These are phyloP conservation scores for Fusarium hainanense DNA, from an alignment of 2,329 filamentous ascomycete genomes.

Conservation along the genomic window DNA sequence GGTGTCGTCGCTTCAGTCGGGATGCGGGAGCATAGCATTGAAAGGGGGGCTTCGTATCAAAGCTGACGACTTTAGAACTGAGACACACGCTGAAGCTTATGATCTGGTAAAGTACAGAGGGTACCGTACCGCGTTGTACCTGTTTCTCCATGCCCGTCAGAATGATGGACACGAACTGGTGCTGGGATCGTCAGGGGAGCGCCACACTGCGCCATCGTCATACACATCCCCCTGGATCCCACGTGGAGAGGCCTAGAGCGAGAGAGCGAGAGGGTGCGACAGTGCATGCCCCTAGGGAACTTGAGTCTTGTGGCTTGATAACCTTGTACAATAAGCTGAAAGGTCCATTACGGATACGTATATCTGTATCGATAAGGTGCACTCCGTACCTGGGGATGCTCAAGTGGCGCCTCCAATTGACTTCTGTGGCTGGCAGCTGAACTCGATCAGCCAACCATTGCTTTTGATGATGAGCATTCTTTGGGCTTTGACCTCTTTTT, in stretches of 20 bases:
- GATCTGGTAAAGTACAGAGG: background rate
- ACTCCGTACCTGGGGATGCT: background rate
- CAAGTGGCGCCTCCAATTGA: constrained; percentile 19
- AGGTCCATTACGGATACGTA: background rate
- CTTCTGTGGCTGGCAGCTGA: constrained; percentile 28
- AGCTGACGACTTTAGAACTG: constrained; percentile 32
- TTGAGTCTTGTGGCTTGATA: constrained; percentile 34
- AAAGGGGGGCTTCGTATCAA: constrained; percentile 34
- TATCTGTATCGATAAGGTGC: background rate
- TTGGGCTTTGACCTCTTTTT: constrained; percentile 26
- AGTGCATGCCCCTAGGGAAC: constrained; percentile 21
- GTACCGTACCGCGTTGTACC: constrained; percentile 1
- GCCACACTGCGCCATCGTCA: constrained; percentile 29
- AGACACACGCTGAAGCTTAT: constrained; percentile 2
- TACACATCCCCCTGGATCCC: constrained; percentile 29
- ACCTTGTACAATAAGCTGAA: constrained; percentile 12
- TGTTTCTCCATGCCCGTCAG: constrained; percentile 27
- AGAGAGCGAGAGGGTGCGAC: background rate
- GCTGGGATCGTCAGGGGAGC: constrained; percentile 38
- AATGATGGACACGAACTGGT: constrained; percentile 26
- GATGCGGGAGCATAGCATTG: constrained; percentile 8
- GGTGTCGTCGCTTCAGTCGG: background rate
- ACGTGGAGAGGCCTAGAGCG: constrained; percentile 21
- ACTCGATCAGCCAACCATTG: constrained; percentile 12
- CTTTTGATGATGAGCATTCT: background rate